These are phyloP conservation scores for Bipolaris sorokiniana DNA, from an alignment of 2,329 filamentous ascomycete genomes.

Conservation along the genomic window DNA sequence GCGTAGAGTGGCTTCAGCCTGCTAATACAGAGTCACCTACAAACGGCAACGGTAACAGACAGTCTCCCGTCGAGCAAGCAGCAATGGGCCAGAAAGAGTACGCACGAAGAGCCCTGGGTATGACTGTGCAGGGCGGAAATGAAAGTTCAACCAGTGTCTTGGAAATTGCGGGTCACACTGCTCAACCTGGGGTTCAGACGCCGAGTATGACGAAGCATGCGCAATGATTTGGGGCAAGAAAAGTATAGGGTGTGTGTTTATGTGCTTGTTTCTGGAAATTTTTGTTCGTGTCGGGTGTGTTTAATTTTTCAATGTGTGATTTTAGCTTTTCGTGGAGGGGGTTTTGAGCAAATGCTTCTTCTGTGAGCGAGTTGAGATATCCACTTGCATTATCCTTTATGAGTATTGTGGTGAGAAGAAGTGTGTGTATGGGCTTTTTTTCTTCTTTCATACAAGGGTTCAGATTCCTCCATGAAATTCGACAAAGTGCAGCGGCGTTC, in stretches of 20 bases:
- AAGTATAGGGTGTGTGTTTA: neutral
- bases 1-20: conserved; percentile 69
- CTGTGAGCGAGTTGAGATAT: conserved; percentile 14
- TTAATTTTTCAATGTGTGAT: neutral
- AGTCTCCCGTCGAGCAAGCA: conserved; percentile 32
- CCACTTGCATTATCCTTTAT: neutral
- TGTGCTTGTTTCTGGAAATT: neutral
- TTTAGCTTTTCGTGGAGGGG: neutral
- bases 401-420: conserved; percentile 15
- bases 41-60: conserved; percentile 27
- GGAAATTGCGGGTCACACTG: conserved; percentile 49
- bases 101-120: conserved; percentile 48
- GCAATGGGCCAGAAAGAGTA: conserved; percentile 46
- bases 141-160: conserved; percentile 49
- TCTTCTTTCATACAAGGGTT: neutral
- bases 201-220: conserved; percentile 42
- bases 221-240: conserved; percentile 11
- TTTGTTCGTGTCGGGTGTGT: neutral
- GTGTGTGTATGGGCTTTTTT: no score
- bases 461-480: neutral
- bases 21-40: conserved; percentile 23
- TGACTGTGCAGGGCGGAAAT: conserved; percentile 45
- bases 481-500: conserved; percentile 11
- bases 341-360: neutral
- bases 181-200: conserved; percentile 51